Evolutionary conservation across 2,329 filamentous ascomycete genomes (phyloP).

Genomic region (Cercospora beticola): DNA sequence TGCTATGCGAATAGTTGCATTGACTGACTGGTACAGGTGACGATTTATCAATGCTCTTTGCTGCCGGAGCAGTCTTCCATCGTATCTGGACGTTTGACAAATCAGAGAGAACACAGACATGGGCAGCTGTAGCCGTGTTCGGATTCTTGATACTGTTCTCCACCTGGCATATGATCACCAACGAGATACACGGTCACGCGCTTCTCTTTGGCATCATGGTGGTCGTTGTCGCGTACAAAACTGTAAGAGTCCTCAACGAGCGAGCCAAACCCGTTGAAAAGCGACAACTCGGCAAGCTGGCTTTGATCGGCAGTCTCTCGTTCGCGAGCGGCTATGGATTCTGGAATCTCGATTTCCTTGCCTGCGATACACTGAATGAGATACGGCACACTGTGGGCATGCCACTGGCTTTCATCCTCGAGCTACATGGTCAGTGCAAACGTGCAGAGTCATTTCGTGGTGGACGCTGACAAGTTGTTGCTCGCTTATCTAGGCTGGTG

Average conservation of each 20-base stretch:
- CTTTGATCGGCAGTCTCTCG: neutral
- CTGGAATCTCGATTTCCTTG: neutral
- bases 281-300: neutral
- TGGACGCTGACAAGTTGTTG: neutral
- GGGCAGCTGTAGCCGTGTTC: neutral
- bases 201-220: constrained; percentile 1
- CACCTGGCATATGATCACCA: neutral
- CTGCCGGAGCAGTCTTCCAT: neutral
- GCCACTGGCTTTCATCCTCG: neutral
- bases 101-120: neutral
- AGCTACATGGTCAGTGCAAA: neutral
- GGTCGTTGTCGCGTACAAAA: neutral
- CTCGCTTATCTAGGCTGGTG: neutral
- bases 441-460: neutral
- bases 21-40: neutral
- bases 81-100: constrained; percentile 3
- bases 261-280: neutral
- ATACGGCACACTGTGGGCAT: neutral
- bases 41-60: neutral
- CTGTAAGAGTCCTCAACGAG: neutral
- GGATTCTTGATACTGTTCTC: neutral
- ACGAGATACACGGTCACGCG: neutral
- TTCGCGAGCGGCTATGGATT: neutral
- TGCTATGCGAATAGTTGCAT: neutral
- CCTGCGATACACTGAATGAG: neutral